Base-by-base conservation (phyloP, 768 basidiomycete species). In the Kwoniella europaea region DNA sequence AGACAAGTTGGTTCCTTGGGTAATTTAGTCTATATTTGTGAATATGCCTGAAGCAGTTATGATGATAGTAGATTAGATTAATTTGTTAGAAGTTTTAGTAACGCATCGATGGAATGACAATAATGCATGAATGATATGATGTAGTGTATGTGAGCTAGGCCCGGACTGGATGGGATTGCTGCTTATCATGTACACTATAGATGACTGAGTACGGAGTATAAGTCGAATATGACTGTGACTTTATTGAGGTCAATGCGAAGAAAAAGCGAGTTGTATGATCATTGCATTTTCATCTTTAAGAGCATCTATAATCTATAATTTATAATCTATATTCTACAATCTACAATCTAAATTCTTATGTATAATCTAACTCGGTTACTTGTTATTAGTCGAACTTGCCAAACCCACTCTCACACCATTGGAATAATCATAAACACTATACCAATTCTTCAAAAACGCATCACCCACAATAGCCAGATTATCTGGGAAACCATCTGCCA, bases 381-480 rank as follows among this genome's bases (percentile, higher is more conserved):
- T 65, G 63, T 76, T 82, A 60, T 77, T 83, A 50, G 67, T 82
- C 71, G 88, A 89, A 16, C 86, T 84, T 42, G 87, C 85, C 68
- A 91, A 88, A 3, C 90, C 90, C 3, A 91, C 86, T 54, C 88
- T 84, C 4, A 80, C 86, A 0, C 84, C 86, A 42, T 87, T 85
- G 4, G 87, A 85, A 69, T 90, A 89, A 79, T 90, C 90, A 75
- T 86, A 91, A 27, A 87, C 84, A 5, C 87, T 84, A 76, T 90
- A 88, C 87, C 89, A 91, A 10, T 88, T 89, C 83, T 91, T 91
- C 57, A 90, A 77, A 76, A 91, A 90, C 74, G 86, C 87, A 78
- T 87, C 89, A 1, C 88, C 90, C 64, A 91, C 85, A 80, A 91
- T 88, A 15, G 87, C 87, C 27, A 91, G 83, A 77, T 88, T 84